Base-by-base conservation (phyloP, 2,329 filamentous ascomycete species). In the Penicillium psychrosexuale region DNA sequence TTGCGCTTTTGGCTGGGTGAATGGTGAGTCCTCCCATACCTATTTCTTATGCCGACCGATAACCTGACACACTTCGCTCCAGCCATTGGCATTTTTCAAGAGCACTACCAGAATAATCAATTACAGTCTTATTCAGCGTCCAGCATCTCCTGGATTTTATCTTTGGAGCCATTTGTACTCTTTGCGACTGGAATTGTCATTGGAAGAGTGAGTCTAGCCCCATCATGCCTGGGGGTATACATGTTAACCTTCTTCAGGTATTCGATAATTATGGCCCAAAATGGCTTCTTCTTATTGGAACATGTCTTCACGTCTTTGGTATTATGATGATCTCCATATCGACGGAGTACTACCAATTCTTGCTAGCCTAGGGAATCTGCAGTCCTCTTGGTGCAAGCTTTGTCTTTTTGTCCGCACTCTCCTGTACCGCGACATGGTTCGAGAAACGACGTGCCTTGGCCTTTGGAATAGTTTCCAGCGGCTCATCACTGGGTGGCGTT, bases 211-310 rank as follows among this genome's bases (percentile, higher is more conserved):
- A 27, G 24, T 38, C 6, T 33, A 30, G 11, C 24, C 49, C 40
- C 2, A 13, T 13, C n/a, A 24, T 19, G 9, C 28, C 27, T 27
- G 8, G 49, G 24, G 13, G 17, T 36, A 24, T 34, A 24, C 3
- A 46, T 44, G 2, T 15, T 51, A 40, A 51, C 28, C 9, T n/a
- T 11, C 13, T 17, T 17, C 82, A 82, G 52, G 42, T 85, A 0
- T 87, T 80, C 62, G 87, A 89, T 64, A 81, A 77, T 53, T 82
- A 84, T 58, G 86, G 86, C 0, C 84, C 85, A 0, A 77, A 78
- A 28, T 78, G 74, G 55, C 51, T 88, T 0, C 68, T 82, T 3
- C 38, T 80, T 0, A 64, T 73, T 38, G 82, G 82, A 15, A 77
- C 76, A 3, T 74, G 83, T 55, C 65, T 84, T 54, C 80, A 83